Evolutionary conservation across 495 filamentous ascomycete genomes (phyloP).

Genomic region (Hypoxylon rickii): DNA sequence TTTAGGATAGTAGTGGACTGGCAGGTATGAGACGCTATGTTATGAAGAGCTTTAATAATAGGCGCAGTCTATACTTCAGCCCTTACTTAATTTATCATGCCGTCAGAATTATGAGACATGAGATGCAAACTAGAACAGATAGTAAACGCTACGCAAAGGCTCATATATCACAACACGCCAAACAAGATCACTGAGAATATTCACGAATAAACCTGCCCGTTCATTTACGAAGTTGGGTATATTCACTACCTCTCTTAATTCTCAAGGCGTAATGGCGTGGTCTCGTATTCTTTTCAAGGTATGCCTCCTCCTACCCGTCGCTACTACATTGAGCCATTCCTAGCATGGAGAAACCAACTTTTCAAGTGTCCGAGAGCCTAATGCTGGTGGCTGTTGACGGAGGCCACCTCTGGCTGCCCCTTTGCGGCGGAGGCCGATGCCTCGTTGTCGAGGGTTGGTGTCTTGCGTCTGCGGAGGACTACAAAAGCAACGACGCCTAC

Average conservation of each 20-base stretch:
- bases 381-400: constrained; percentile 27
- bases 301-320: neutral
- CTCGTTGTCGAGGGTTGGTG: constrained; percentile 15
- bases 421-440: constrained; percentile 3
- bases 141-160: too few species aligned
- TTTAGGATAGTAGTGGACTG: too few species aligned
- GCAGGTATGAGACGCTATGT: too few species aligned
- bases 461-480: constrained; percentile 28
- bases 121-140: too few species aligned
- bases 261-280: neutral
- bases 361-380: neutral
- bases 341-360: neutral
- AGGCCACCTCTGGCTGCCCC: constrained; percentile 25
- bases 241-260: neutral
- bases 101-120: too few species aligned
- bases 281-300: constrained; percentile 2
- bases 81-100: too few species aligned
- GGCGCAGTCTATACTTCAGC: too few species aligned
- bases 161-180: neutral
- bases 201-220: neutral
- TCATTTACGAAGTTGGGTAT: neutral
- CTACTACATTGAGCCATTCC: neutral
- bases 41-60: too few species aligned
- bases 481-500: constrained; percentile 30
- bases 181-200: neutral